A percentile compares a stretch with the other conserved stretches of the same genome.
These are phyloP conservation scores for Geranium rotundifolium DNA, from an alignment of 345 rosid species.

Conservation along the genomic window DNA sequence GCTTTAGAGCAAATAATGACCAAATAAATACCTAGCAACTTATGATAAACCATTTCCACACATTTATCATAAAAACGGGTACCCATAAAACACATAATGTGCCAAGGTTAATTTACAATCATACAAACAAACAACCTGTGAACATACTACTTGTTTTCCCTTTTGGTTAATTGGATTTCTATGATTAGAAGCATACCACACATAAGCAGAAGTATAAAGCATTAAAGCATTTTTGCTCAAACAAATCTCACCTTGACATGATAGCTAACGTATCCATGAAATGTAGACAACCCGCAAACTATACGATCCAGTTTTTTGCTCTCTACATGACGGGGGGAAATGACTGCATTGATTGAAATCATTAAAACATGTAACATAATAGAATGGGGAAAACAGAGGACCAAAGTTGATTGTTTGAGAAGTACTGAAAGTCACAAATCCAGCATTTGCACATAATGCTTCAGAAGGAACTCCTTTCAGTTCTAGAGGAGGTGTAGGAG, in stretches of 20 bases:
- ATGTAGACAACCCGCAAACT: constrained; percentile 81
- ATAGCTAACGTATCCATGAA: constrained; percentile 92
- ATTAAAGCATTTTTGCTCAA: constrained; percentile 1
- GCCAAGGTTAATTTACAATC: too few relatives aligned
- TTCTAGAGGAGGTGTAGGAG: constrained; percentile 61
- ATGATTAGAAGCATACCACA: neutral
- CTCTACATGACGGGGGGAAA: constrained; percentile 82
- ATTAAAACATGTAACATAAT: constrained; percentile 9
- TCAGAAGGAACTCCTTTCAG: constrained; percentile 62
- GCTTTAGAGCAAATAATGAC: neutral
- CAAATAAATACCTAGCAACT: neutral
- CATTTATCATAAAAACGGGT: too few relatives aligned
- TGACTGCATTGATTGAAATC: constrained; percentile 34
- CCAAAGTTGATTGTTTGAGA: constrained; percentile 1
- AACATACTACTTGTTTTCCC: neutral
- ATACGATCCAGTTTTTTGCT: constrained; percentile 76
- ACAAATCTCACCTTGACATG: constrained; percentile 68
- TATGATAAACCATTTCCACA: neutral
- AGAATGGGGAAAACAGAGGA: constrained; percentile 1
- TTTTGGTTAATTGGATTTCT: neutral
- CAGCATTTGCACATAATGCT: constrained; percentile 76
- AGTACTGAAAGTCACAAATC: constrained; percentile 92
- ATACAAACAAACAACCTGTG: too few relatives aligned
- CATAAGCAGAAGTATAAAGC: neutral
- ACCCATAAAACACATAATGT: too few relatives aligned